Evolutionary conservation across 1,284 basidiomycete genomes (phyloP), one percentile per base, ranked within the genome.

Genomic region (Trichosporon inkin): DNA sequence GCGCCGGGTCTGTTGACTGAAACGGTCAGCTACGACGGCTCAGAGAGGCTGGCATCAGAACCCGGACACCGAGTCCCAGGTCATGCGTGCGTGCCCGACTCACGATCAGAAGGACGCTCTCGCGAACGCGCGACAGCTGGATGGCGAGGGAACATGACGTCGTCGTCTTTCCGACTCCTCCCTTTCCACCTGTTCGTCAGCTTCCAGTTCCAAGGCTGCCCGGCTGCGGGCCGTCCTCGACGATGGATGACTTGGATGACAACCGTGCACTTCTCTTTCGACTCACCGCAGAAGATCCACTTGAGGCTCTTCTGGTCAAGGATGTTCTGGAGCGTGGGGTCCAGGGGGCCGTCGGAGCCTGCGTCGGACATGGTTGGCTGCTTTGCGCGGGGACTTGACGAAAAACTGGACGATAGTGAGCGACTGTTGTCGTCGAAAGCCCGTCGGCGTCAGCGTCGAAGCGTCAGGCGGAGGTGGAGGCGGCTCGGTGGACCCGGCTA

Each of bases 1-100:
- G 95, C 39, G 95, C 95, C 11, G 95, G 96, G 79, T 99, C 95
- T 8, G 95, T 99, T 11, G 94, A 98, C 92, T 96, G 72, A 16
- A 16, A 28, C 13, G 16, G 24, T 38, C 34, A 55, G 8, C 17
- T 58, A 28, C 44, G 5, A 11, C n/a, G n/a, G n/a, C n/a, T n/a
- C n/a, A n/a, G n/a, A n/a, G n/a, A n/a, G n/a, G n/a, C n/a, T n/a
- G n/a, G n/a, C n/a, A n/a, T n/a, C n/a, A n/a, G n/a, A n/a, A n/a
- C n/a, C n/a, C n/a, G n/a, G n/a, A n/a, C n/a, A n/a, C n/a, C n/a
- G n/a, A n/a, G n/a, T n/a, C n/a, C n/a, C n/a, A n/a, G n/a, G n/a
- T n/a, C n/a, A n/a, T n/a, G n/a, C n/a, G n/a, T n/a, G 28, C 5
- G 41, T 20, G 16, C 19, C 19, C 6, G 7, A 82, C 91, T 71